Percentiles rank a stretch among this genome's conserved stretches.
phyloP scores from a whole-genome alignment of 192 early-diverging fungal species.

The Chytriomyces hyalinus region DNA sequence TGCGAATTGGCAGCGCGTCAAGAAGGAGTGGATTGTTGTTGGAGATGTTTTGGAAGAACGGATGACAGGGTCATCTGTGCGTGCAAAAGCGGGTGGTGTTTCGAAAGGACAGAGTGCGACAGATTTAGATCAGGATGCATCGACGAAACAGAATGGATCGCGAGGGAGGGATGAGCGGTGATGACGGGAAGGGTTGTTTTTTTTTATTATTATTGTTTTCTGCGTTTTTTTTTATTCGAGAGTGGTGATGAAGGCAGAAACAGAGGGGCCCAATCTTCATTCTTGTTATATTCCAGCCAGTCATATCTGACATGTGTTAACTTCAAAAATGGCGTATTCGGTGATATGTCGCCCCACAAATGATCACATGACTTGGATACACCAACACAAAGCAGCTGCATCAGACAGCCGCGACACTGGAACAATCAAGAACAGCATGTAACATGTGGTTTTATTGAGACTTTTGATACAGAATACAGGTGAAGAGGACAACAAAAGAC shows the following conservation, averaged over 20 bases:
- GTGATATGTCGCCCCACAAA: no score
- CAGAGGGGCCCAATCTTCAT: no score
- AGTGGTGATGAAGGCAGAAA: neutral
- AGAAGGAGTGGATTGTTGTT: slow-evolving; percentile 84
- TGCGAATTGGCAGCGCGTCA: slow-evolving; percentile 83
- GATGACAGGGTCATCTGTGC: neutral
- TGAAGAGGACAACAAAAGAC: neutral
- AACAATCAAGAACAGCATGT: no score
- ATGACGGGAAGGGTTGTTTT: neutral
- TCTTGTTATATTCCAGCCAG: no score
- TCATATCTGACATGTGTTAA: no score
- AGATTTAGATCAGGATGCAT: neutral
- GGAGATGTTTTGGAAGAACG: slow-evolving; percentile 93
- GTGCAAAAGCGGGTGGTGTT: neutral
- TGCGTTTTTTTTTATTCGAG: neutral
- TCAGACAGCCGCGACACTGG: no score
- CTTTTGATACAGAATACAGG: neutral
- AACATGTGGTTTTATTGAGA: neutral
- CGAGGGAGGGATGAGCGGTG: neutral
- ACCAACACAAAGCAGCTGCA: no score
- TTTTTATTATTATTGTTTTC: neutral
- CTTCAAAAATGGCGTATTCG: no score
- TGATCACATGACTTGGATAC: no score
- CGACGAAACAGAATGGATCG: neutral
- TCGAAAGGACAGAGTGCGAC: neutral